phyloP scores from a whole-genome alignment of 2,329 filamentous ascomycete genomes.

The Paracamarosporium sp. region DNA sequence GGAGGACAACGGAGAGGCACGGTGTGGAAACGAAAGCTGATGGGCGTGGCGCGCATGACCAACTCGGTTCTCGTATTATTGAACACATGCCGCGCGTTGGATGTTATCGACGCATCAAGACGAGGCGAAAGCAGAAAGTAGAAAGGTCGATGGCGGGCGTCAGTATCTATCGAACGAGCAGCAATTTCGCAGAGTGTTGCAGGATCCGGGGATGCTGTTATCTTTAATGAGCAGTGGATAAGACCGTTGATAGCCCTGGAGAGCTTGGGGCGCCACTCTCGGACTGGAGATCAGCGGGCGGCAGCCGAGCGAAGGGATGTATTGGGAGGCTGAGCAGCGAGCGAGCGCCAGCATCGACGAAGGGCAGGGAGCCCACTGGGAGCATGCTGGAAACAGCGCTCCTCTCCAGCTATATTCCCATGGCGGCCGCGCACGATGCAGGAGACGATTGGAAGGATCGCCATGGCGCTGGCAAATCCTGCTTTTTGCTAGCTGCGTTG shows the following conservation, averaged over 20 bases:
- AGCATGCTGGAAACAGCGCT: background rate
- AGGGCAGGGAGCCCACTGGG: background rate
- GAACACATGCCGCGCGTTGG: background rate
- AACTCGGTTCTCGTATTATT: background rate
- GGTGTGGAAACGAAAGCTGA: background rate
- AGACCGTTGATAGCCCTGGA: background rate
- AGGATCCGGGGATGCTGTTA: constrained; percentile 2
- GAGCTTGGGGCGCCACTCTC: background rate
- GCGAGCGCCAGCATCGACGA: background rate
- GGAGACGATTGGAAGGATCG: background rate
- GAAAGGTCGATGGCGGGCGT: background rate
- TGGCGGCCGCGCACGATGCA: background rate
- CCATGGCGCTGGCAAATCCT: constrained; percentile 1
- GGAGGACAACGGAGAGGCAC: background rate
- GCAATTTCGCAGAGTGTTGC: background rate
- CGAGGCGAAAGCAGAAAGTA: background rate
- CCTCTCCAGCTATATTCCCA: background rate
- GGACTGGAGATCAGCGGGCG: background rate
- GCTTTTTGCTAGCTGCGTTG: background rate
- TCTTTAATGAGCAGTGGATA: constrained; percentile 6
- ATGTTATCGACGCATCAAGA: background rate
- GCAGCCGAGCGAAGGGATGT: background rate
- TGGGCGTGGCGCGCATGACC: background rate
- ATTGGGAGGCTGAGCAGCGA: background rate
- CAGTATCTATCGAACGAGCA: background rate